Percentiles rank a stretch among this genome's conserved stretches.
phyloP scores from a whole-genome alignment of 2,329 filamentous ascomycete genomes.

The Pyrenophora tritici-repentis region DNA sequence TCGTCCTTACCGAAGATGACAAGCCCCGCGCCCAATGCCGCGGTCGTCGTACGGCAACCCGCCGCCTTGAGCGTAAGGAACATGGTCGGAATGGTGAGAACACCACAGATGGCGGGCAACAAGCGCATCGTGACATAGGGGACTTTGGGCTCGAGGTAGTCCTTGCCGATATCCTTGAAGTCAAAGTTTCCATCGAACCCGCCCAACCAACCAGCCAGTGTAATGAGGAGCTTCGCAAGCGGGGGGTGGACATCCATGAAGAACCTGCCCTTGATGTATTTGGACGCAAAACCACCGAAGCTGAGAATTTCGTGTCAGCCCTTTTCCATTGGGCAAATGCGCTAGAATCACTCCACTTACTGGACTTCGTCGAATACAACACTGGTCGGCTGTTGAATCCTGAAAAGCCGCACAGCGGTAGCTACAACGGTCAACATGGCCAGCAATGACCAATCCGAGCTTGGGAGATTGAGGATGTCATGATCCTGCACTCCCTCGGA shows the following conservation, averaged over 20 bases:
- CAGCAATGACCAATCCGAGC: constrained; percentile 81
- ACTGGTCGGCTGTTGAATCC: constrained; percentile 93
- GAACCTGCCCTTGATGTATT: constrained; percentile 99
- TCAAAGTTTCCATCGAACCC: constrained; percentile 96
- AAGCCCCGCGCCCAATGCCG: constrained; percentile 79
- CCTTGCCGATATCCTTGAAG: constrained; percentile 99
- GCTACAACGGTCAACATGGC: constrained; percentile 74
- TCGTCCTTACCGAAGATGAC: constrained; percentile 79
- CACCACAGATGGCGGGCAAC: constrained; percentile 86
- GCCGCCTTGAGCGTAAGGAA: constrained; percentile 91
- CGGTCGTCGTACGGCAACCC: constrained; percentile 85
- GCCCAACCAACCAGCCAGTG: constrained; percentile 89
- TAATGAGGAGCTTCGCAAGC: constrained; percentile 94
- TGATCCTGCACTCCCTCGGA: constrained; percentile 84
- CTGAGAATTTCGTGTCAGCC: constrained; percentile 54
- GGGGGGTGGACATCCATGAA: constrained; percentile 99
- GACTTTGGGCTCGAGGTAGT: constrained; percentile 91
- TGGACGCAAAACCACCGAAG: constrained; percentile 96
- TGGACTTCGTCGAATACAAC: constrained; percentile 99
- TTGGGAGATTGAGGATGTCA: constrained; percentile 86
- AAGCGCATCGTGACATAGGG: constrained; percentile 98
- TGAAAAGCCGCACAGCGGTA: constrained; percentile 82
- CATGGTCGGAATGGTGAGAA: constrained; percentile 87
- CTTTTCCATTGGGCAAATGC: background rate
- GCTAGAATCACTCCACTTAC: constrained; percentile 61